Base-by-base conservation (phyloP, 331 rosid genomes). In the Rosa hybrid region DNA sequence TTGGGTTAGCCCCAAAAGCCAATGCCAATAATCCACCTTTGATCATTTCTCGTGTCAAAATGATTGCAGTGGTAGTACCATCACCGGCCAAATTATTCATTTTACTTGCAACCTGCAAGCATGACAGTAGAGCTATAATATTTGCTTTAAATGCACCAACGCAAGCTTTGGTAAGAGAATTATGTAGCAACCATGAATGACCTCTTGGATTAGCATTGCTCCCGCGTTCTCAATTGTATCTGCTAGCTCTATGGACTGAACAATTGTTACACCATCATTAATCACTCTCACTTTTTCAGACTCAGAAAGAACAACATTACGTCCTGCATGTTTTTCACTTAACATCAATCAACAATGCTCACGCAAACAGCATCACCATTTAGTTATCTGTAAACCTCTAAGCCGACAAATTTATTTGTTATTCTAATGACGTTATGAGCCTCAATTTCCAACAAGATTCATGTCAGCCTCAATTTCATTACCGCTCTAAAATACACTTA, bases 161-260 rank as follows among this genome's bases (percentile, higher is more conserved):
- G 73, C 42, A 79, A 86, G 78, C 78, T 21, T 12, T 72, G 17
- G 70, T 56, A 49, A 76, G 85, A 80, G 57, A 76, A 83, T 51
- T 30, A 85, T 80, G 86, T 79, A 90, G 86, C 85, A 86, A 89
- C 80, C 90, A 84, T 85, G 88, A 82, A 87, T 87, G 81, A 95
- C 99, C 98, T 95, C 98, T 90, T 90, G 97, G 85, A 95, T 93
- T 85, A 93, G 92, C 92, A 89, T 84, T 68, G 92, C 97, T 87
- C 99, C 98, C 39, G 92, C 98, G 81, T 95, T 93, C 90, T 91
- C 98, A 80, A 87, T 84, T 76, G 97, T 80, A 86, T 95, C 96
- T 2, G 92, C 63, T 71, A 95, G 96, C 89, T 95, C 94, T 82
- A 95, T 89, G 53, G 98, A 89, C 77, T 81, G 90, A 81, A 91